Conservation (phyloP, 495 filamentous ascomycete genomes). For the Astrothelium subdiscretum region DNA sequence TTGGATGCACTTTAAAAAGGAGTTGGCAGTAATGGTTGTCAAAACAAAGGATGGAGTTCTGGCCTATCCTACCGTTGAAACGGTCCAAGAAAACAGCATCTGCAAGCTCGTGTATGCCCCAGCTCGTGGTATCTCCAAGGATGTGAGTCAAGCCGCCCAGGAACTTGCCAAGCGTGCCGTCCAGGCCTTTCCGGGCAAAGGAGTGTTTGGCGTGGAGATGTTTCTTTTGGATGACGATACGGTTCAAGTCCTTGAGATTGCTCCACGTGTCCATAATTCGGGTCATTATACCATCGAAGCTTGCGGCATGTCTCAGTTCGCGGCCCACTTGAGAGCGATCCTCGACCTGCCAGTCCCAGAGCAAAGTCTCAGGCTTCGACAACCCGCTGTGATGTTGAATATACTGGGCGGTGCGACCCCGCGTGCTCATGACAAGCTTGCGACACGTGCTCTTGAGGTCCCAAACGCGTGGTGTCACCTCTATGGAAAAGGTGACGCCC, state of each 20-base stretch:
- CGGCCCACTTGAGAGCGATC: constrained; percentile 79
- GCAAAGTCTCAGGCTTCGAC: constrained; percentile 43
- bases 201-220: constrained; percentile 94
- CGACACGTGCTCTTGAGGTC: constrained; percentile 49
- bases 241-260: constrained; percentile 82
- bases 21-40: constrained; percentile 90
- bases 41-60: constrained; percentile 70
- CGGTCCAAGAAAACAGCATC: constrained; percentile 86
- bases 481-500: constrained; percentile 79
- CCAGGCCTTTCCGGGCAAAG: constrained; percentile 69
- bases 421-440: constrained; percentile 58
- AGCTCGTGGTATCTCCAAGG: constrained; percentile 55
- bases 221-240: constrained; percentile 67
- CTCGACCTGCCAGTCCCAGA: constrained; percentile 61
- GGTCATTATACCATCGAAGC: constrained; percentile 97
- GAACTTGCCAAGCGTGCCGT: constrained; percentile 70
- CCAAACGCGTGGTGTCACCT: constrained; percentile 63
- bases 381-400: constrained; percentile 85
- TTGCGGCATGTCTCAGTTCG: constrained; percentile 80
- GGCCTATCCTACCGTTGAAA: constrained; percentile 86
- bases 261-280: constrained; percentile 91
- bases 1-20: constrained; percentile 76
- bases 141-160: constrained; percentile 53
- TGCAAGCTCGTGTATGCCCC: constrained; percentile 90
- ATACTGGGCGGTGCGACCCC: constrained; percentile 69